A percentile compares a stretch with the other conserved stretches of the same genome.
Conservation (phyloP, 768 basidiomycete species). For the Amanita inopinata region DNA sequence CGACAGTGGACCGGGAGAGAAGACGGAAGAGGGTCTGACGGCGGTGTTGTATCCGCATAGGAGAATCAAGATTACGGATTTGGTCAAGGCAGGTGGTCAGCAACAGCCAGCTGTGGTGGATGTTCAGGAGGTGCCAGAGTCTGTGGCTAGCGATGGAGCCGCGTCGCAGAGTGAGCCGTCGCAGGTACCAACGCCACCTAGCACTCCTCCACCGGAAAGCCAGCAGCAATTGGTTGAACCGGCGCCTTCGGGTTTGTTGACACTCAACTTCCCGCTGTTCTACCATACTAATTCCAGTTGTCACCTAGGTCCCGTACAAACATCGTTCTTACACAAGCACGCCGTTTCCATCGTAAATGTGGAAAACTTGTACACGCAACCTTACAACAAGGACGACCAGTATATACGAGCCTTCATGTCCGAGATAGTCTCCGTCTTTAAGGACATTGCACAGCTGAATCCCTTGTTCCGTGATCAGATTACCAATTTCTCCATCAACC, state of each 20-base stretch:
- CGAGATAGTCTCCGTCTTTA: conserved; percentile 95
- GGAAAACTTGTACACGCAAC: conserved; percentile 69
- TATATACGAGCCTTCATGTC: conserved; percentile 94
- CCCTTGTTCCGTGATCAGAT: conserved; percentile 98
- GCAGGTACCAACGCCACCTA: conserved; percentile 39
- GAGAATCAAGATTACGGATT: conserved; percentile 78
- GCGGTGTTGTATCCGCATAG: conserved; percentile 92
- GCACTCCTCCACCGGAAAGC: conserved; percentile 25
- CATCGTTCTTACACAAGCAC: conserved; percentile 75
- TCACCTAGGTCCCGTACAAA: conserved; percentile 52
- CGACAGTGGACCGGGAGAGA: conserved; percentile 37
- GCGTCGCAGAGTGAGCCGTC: conserved; percentile 32
- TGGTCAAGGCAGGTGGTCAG: conserved; percentile 57
- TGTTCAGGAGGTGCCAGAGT: conserved; percentile 26
- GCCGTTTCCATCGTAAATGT: conserved; percentile 84
- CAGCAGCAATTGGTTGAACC: conserved; percentile 11
- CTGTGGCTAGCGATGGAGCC: no score
- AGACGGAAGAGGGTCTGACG: conserved; percentile 84
- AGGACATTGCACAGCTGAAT: conserved; percentile 95
- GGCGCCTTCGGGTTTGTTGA: conserved; percentile 4
- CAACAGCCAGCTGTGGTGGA: conserved; percentile 18
- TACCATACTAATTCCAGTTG: neutral
- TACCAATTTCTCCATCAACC: conserved; percentile 90
- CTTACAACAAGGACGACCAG: conserved; percentile 89
- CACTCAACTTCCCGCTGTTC: neutral